phyloP scores from a whole-genome alignment of 2,329 filamentous ascomycete species.

The Phoma sp. region DNA sequence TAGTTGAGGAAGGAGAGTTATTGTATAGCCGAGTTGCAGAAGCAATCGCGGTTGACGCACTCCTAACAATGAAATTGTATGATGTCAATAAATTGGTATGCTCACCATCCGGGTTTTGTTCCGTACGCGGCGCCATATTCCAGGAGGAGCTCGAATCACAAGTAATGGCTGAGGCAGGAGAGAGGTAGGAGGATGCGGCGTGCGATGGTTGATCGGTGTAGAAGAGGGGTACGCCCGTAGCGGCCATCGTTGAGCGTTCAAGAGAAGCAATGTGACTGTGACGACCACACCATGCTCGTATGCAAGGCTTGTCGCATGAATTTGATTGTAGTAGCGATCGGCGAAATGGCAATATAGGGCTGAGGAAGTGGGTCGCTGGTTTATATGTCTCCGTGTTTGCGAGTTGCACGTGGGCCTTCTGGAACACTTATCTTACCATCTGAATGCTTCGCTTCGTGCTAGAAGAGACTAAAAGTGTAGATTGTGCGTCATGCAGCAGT shows the following conservation, averaged over 20 bases:
- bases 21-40: background rate
- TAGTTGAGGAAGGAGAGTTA: background rate
- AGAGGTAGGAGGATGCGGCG: conserved; percentile 26
- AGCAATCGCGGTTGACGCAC: background rate
- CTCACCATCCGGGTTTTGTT: conserved; percentile 35
- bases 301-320: conserved; percentile 16
- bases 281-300: conserved; percentile 11
- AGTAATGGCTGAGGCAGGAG: conserved; percentile 31
- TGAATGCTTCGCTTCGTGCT: conserved; percentile 6
- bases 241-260: conserved; percentile 28
- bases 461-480: conserved; percentile 8
- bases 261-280: conserved; percentile 16
- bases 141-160: conserved; percentile 32
- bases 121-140: conserved; percentile 31
- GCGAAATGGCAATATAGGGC: conserved; percentile 28
- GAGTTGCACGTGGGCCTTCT: conserved; percentile 8
- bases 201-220: conserved; percentile 25
- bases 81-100: conserved; percentile 17
- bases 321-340: conserved; percentile 12
- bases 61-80: background rate
- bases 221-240: conserved; percentile 35
- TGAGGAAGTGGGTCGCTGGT: conserved; percentile 25
- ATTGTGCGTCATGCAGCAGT: conserved; percentile 28
- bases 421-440: conserved; percentile 19
- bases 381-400: conserved; percentile 24